Evolutionary conservation across 1,139 yeast genomes (phyloP), one percentile per base, ranked within the genome.

Genomic region (Debaryomyces sp.): DNA sequence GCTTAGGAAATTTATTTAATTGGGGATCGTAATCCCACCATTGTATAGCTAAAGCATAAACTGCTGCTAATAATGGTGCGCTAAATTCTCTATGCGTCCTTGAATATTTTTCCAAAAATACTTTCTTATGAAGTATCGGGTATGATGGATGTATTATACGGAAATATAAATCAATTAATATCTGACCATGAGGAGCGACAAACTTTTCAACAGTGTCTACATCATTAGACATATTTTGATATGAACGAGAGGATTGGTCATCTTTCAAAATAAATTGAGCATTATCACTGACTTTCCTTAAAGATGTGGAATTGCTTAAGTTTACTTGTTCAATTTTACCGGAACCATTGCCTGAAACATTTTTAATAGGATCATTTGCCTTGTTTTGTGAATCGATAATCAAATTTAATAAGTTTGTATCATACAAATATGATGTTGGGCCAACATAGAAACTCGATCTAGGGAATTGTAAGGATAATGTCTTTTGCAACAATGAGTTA

Each of bases 11-110:
- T 47, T 79, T 69, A 44, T 84, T 84, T 47, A 87, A 68, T 48
- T 78, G 82, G 2, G 91, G 87, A 58, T 87, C 94, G 57, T 84
- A 84, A 56, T 87, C 91, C 94, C 94, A 87, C 89, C 92, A 87
- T 63, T 86, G 90, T 36, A 85, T 78, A 0, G 94, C 90, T 47
- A 87, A 67, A 3, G 85, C 83, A 59, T 87, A 87, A 1, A 87
- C 90, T 0, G 91, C 85, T 1, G 94, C 92, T 41, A 87, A 67
- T 44, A 87, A 66, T 0, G 94, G 91, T 0, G 94, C 91, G 49
- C 89, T 83, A 56, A 87, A 81, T 61, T 87, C 95, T 47, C 90
- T 73, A 61, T 86, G 90, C 1, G 94, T 86, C 50, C 94, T 69
- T 0, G 89, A 74, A 60, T 87, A 87, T 62, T 87, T 87, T 57